Evolutionary conservation across 441 rosid species (phyloP).

Genomic region (Populus trichocarpa): DNA sequence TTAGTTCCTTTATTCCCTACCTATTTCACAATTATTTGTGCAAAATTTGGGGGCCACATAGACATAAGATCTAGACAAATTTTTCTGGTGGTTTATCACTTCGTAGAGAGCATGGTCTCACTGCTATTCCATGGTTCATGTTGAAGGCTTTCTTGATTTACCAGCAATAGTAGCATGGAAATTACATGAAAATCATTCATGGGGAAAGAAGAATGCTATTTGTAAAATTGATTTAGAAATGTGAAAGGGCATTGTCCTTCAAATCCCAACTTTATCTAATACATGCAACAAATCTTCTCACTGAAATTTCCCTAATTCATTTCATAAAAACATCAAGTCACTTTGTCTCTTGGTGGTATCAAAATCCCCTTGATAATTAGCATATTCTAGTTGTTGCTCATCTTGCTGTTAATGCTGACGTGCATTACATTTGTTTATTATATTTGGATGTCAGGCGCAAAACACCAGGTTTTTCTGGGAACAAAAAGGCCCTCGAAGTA

Average conservation of each 20-base stretch:
- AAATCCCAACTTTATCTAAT: neutral
- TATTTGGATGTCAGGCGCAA: conserved; percentile 61
- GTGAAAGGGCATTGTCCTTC: neutral
- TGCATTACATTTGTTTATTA: neutral
- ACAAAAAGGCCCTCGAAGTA: conserved; percentile 89
- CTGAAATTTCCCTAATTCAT: conserved; percentile 2
- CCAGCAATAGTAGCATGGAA: neutral
- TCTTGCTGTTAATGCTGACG: neutral
- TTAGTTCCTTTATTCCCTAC: conserved; percentile 17
- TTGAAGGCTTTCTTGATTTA: neutral
- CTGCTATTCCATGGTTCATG: neutral
- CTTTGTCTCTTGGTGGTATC: neutral
- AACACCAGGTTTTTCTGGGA: conserved; percentile 74
- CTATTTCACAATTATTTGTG: conserved; percentile 8
- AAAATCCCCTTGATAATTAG: neutral
- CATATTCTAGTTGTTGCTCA: neutral
- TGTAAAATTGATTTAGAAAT: neutral
- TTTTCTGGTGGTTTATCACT: neutral
- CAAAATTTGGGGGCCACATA: conserved; percentile 6
- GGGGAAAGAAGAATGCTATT: neutral
- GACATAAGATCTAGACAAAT: neutral
- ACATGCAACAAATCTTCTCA: no score
- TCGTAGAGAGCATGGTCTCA: neutral
- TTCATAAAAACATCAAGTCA: neutral
- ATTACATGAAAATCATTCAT: neutral